phyloP scores from a whole-genome alignment of 768 basidiomycete genomes.

The Strobilomyces echinocephalus region DNA sequence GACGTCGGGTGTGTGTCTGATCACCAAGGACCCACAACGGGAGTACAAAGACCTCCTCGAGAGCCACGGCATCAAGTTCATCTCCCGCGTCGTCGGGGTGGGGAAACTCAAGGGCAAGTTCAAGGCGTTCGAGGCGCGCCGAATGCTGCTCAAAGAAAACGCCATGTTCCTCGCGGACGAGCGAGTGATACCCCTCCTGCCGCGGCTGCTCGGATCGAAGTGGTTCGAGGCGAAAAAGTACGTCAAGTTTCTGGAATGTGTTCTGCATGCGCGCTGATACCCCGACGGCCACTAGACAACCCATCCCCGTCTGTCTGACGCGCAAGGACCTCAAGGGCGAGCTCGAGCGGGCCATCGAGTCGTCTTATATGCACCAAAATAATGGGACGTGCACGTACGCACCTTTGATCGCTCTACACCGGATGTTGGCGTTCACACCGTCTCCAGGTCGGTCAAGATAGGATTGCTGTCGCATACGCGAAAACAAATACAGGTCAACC shows the following conservation, averaged over 20 bases:
- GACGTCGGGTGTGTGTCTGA: slow-evolving; percentile 75
- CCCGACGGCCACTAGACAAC: slow-evolving; percentile 55
- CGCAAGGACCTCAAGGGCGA: slow-evolving; percentile 90
- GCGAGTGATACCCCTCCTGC: slow-evolving; percentile 79
- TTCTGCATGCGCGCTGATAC: neutral
- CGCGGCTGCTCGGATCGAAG: slow-evolving; percentile 78
- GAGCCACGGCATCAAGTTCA: slow-evolving; percentile 75
- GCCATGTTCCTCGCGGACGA: slow-evolving; percentile 94
- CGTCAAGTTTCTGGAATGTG: slow-evolving; percentile 22
- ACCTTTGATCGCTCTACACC: neutral
- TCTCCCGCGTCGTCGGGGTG: slow-evolving; percentile 86
- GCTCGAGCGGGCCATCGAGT: slow-evolving; percentile 86
- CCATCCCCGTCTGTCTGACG: slow-evolving; percentile 87
- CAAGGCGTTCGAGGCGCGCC: slow-evolving; percentile 75
- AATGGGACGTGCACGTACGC: slow-evolving; percentile 89
- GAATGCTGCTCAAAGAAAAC: slow-evolving; percentile 82
- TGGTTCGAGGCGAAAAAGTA: slow-evolving; percentile 97
- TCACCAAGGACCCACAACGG: slow-evolving; percentile 94
- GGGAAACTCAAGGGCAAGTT: slow-evolving; percentile 93
- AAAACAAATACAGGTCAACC: slow-evolving; percentile 72
- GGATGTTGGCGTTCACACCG: neutral
- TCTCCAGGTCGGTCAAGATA: slow-evolving; percentile 74
- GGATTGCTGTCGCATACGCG: slow-evolving; percentile 68
- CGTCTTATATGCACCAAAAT: slow-evolving; percentile 95
- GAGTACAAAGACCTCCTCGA: slow-evolving; percentile 93